These are phyloP conservation scores for Trichoderma orchidacearum DNA, from an alignment of 495 filamentous ascomycete genomes.

Conservation along the genomic window DNA sequence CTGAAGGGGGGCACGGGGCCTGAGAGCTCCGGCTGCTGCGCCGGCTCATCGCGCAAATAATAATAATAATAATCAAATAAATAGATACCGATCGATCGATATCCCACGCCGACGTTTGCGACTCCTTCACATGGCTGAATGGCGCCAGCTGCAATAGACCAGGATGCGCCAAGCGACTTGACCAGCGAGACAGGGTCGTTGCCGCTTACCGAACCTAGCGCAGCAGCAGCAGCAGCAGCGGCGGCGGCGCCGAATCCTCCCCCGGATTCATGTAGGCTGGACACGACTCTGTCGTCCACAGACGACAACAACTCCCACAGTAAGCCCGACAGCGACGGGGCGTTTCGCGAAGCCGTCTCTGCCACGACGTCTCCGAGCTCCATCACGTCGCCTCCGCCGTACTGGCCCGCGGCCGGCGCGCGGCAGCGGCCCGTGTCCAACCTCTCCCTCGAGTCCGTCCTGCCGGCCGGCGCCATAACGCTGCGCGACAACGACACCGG, in stretches of 20 bases:
- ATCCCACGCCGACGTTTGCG: neutral
- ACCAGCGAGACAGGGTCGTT: neutral
- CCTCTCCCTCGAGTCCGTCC: conserved; percentile 30
- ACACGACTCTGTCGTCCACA: neutral
- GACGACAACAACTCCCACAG: neutral
- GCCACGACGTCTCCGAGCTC: neutral
- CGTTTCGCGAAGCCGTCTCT: neutral
- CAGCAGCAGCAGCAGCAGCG: too few relatives aligned
- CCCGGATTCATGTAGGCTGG: neutral
- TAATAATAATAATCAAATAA: neutral
- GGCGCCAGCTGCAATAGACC: neutral
- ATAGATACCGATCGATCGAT: neutral
- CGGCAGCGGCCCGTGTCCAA: conserved; percentile 20
- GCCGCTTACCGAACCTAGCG: neutral
- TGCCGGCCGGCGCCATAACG: conserved; percentile 30
- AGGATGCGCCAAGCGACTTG: neutral
- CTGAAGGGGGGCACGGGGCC: neutral
- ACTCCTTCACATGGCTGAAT: neutral
- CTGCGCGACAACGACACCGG: conserved; percentile 38
- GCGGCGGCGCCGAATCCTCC: neutral
- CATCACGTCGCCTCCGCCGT: neutral
- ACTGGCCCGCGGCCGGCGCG: neutral
- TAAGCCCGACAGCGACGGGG: neutral
- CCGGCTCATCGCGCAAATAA: neutral
- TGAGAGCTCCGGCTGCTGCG: neutral